A percentile compares a stretch with the other conserved stretches of the same genome.
These are phyloP conservation scores for Furcasterigmium sp. DNA, from an alignment of 2,329 filamentous ascomycete genomes.

Conservation along the genomic window DNA sequence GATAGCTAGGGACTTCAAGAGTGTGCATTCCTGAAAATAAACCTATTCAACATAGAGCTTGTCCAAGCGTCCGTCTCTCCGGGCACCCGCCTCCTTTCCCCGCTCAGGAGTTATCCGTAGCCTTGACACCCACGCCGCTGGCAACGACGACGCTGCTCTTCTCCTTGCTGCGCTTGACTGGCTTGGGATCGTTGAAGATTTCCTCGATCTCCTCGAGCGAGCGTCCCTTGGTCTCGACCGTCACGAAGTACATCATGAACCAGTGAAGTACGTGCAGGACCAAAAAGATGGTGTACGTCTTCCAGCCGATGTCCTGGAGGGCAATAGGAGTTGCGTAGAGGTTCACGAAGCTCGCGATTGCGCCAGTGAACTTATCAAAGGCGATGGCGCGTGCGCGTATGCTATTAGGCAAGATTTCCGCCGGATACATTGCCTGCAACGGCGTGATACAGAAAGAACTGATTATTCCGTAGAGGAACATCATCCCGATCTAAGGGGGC, in stretches of 20 bases:
- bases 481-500: conserved; percentile 29
- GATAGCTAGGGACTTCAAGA: no score
- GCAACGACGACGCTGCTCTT: conserved; percentile 8
- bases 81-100: no score
- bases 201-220: conserved; percentile 51
- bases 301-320: conserved; percentile 32
- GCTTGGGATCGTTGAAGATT: conserved; percentile 40
- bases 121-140: conserved; percentile 6
- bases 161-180: conserved; percentile 11
- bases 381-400: conserved; percentile 33
- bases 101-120: no score
- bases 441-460: conserved; percentile 40
- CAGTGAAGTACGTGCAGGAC: conserved; percentile 30
- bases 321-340: conserved; percentile 33
- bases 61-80: no score
- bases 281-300: conserved; percentile 37
- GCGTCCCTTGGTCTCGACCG: conserved; percentile 44
- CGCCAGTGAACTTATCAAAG: conserved; percentile 34
- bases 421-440: conserved; percentile 33
- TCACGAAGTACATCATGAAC: conserved; percentile 9
- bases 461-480: conserved; percentile 37
- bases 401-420: conserved; percentile 29
- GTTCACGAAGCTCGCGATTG: conserved; percentile 24
- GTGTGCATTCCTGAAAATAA: no score
- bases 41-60: no score